phyloP scores from a whole-genome alignment of 768 basidiomycete species.

The Psilocybe azurescens region DNA sequence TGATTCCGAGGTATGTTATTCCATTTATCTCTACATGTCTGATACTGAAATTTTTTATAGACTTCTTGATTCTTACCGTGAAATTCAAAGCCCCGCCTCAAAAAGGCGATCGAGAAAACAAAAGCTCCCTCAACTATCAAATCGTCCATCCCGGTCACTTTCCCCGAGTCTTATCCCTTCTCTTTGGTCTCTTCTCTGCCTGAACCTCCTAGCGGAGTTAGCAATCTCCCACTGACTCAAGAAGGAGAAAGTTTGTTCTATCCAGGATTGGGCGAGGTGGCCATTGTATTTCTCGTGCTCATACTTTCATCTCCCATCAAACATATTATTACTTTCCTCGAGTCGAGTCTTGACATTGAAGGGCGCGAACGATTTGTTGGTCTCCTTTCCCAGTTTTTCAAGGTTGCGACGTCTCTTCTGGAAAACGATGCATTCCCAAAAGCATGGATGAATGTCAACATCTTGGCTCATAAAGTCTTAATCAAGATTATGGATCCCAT shows the following conservation, averaged over 20 bases:
- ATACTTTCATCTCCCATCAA: conserved; percentile 80
- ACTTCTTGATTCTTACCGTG: conserved; percentile 86
- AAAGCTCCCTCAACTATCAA: conserved; percentile 64
- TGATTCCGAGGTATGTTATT: conserved; percentile 76
- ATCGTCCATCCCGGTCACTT: conserved; percentile 73
- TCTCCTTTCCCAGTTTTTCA: conserved; percentile 81
- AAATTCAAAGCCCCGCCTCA: conserved; percentile 74
- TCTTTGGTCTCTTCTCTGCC: conserved; percentile 76
- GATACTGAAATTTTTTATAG: conserved; percentile 40
- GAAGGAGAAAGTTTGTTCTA: conserved; percentile 65
- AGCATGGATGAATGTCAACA: conserved; percentile 91
- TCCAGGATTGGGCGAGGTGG: conserved; percentile 83
- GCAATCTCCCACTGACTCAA: conserved; percentile 41
- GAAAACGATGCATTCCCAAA: conserved; percentile 88
- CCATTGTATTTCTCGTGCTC: conserved; percentile 83
- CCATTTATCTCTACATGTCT: neutral
- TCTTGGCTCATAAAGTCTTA: conserved; percentile 86
- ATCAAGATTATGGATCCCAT: conserved; percentile 89
- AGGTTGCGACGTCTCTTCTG: conserved; percentile 79
- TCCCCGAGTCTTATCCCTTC: conserved; percentile 95
- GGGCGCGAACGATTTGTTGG: conserved; percentile 78
- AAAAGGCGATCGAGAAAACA: conserved; percentile 73
- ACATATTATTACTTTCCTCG: conserved; percentile 78
- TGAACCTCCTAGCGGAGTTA: conserved; percentile 49
- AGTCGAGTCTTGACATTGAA: conserved; percentile 86